Evolutionary conservation across 2,329 filamentous ascomycete species (phyloP).

Genomic region (Trichophyton simii): DNA sequence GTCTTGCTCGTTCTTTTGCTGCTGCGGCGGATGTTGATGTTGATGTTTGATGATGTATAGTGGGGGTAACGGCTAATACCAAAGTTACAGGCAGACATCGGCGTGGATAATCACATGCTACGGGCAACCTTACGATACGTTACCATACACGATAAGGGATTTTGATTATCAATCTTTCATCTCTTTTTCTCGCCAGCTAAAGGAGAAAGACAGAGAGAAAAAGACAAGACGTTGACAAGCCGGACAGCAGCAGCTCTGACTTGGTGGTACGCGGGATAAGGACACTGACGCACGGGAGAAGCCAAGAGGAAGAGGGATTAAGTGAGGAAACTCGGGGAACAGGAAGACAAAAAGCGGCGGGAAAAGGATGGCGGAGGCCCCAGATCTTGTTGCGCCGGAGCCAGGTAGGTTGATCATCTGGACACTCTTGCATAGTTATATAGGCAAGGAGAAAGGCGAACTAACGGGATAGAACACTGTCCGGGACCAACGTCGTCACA

Average conservation of each 20-base stretch:
- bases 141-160: not conserved
- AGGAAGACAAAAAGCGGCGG: not conserved
- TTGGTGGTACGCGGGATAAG: not conserved
- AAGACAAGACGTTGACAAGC: not conserved
- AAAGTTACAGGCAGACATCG: not conserved
- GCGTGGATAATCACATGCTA: not conserved
- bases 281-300: not conserved
- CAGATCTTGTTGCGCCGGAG: slow-evolving; percentile 82
- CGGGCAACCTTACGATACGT: not conserved
- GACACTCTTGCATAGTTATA: slow-evolving; percentile 3
- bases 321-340: not conserved
- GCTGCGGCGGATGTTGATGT: not conserved
- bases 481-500: slow-evolving; percentile 56
- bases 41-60: not conserved
- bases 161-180: slow-evolving; percentile 3
- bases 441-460: not conserved
- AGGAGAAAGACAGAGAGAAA: not conserved
- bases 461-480: slow-evolving; percentile 57
- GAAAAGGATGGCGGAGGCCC: slow-evolving; percentile 58
- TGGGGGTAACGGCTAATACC: not conserved
- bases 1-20: not conserved
- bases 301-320: too few species aligned
- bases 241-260: not conserved
- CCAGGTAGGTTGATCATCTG: slow-evolving; percentile 41
- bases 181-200: not conserved